These are phyloP conservation scores for Pythium plurisporium DNA, from an alignment of 352 stramenopile genomes.

Conservation along the genomic window DNA sequence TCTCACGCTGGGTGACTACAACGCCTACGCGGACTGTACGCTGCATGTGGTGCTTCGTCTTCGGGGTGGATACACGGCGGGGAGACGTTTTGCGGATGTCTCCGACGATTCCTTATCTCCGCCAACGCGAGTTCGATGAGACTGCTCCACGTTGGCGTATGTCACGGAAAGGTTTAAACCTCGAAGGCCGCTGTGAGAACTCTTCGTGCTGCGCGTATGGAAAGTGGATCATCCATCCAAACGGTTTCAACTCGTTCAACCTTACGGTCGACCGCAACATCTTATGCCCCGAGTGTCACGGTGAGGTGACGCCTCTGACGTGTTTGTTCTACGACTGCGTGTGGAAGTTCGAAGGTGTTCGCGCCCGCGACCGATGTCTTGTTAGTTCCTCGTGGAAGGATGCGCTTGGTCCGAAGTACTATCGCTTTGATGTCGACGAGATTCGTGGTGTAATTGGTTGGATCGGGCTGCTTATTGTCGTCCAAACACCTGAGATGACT, in stretches of 20 bases:
- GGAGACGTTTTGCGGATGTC: background rate
- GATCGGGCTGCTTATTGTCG: background rate
- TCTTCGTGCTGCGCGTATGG: slow-evolving; percentile 11
- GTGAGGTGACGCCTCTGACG: slow-evolving; percentile 13
- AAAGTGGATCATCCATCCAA: slow-evolving; percentile 18
- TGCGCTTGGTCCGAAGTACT: slow-evolving; percentile 10
- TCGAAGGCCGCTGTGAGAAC: slow-evolving; percentile 28
- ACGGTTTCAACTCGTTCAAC: slow-evolving; percentile 22
- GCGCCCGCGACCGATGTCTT: background rate
- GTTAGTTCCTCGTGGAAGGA: slow-evolving; percentile 24
- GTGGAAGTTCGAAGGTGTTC: slow-evolving; percentile 28
- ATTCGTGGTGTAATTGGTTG: slow-evolving; percentile 12
- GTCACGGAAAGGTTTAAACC: slow-evolving; percentile 19
- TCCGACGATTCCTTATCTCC: background rate
- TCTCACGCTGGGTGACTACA: background rate
- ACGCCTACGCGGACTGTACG: background rate
- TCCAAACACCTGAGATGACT: background rate
- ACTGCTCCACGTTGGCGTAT: slow-evolving; percentile 16
- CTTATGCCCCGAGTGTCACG: slow-evolving; percentile 16
- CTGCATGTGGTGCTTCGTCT: background rate
- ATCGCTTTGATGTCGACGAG: slow-evolving; percentile 12
- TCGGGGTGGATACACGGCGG: background rate
- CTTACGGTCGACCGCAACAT: slow-evolving; percentile 14
- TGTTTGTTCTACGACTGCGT: slow-evolving; percentile 31
- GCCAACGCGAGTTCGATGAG: background rate